Evolutionary conservation across 208 protist genomes (phyloP).

Genomic region (Leishmania gerbilli): DNA sequence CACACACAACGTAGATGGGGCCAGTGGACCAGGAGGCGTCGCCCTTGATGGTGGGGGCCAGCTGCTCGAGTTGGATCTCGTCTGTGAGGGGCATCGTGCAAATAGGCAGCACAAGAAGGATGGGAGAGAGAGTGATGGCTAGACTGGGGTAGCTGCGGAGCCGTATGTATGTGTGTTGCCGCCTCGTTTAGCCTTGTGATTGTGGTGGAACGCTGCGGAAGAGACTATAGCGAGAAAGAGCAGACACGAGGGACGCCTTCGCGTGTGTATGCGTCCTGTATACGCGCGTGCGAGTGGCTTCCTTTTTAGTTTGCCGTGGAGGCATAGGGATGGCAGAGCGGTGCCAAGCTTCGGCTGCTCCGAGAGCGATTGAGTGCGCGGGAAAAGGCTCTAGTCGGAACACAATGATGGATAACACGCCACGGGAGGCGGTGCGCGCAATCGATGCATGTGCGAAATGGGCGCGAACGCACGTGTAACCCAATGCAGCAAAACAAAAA

Average conservation of each 20-base stretch:
- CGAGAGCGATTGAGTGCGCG: background rate
- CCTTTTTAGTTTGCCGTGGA: background rate
- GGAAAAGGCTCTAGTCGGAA: background rate
- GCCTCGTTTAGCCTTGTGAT: background rate
- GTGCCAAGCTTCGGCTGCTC: background rate
- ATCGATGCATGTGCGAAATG: background rate
- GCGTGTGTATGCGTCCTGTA: background rate
- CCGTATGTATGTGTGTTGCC: background rate
- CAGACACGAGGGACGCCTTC: background rate
- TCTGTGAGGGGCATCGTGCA: background rate
- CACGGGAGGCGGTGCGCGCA: background rate
- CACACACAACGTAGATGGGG: constrained; percentile 66
- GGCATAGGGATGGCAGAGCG: background rate
- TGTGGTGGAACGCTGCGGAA: background rate
- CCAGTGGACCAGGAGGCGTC: constrained; percentile 29
- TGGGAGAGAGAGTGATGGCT: background rate
- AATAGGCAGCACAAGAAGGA: background rate
- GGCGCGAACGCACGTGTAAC: background rate
- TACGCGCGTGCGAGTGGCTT: background rate
- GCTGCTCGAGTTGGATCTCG: constrained; percentile 13
- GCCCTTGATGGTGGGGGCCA: constrained; percentile 32
- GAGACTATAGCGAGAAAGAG: background rate
- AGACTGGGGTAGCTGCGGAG: background rate
- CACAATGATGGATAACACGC: background rate
- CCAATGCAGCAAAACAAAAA: background rate